Conservation (phyloP, 768 basidiomycete genomes). For the Termitomyces sp. region DNA sequence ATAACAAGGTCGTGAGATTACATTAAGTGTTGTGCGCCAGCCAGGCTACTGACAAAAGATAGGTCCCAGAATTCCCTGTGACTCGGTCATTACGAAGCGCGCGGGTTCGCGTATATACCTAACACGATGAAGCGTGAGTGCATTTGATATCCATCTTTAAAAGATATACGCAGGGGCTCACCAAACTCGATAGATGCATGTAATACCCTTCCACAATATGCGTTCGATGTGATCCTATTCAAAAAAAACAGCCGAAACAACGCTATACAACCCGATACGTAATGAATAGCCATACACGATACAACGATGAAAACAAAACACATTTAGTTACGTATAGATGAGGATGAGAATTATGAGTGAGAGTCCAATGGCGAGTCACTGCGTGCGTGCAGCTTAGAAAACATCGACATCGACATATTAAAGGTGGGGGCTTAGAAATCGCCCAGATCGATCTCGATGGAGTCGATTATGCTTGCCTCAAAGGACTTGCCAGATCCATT, state of each 20-base stretch:
- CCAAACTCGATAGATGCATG: not conserved
- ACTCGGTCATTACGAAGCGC: not conserved
- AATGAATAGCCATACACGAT: slow-evolving; percentile 8
- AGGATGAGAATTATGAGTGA: slow-evolving; percentile 1
- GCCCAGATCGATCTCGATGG: slow-evolving; percentile 73
- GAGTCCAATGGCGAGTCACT: not conserved
- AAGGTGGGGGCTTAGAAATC: slow-evolving; percentile 53
- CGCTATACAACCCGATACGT: slow-evolving; percentile 3
- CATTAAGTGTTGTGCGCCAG: not conserved
- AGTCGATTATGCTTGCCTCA: slow-evolving; percentile 57
- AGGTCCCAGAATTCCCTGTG: not conserved
- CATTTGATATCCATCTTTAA: not conserved
- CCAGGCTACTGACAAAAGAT: not conserved
- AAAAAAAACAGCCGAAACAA: not conserved
- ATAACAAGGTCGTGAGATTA: not conserved
- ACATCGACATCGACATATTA: not conserved
- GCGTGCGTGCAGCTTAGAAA: not conserved
- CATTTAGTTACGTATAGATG: not conserved
- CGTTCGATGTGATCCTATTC: slow-evolving; percentile 12
- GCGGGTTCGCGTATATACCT: not conserved
- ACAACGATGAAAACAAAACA: slow-evolving; percentile 4
- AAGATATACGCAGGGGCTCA: not conserved
- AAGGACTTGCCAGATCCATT: slow-evolving; percentile 38
- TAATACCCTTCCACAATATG: not conserved
- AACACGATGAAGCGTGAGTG: not conserved